Evolutionary conservation across 2,329 filamentous ascomycete species (phyloP).

Genomic region (Annulohypoxylon truncatum): DNA sequence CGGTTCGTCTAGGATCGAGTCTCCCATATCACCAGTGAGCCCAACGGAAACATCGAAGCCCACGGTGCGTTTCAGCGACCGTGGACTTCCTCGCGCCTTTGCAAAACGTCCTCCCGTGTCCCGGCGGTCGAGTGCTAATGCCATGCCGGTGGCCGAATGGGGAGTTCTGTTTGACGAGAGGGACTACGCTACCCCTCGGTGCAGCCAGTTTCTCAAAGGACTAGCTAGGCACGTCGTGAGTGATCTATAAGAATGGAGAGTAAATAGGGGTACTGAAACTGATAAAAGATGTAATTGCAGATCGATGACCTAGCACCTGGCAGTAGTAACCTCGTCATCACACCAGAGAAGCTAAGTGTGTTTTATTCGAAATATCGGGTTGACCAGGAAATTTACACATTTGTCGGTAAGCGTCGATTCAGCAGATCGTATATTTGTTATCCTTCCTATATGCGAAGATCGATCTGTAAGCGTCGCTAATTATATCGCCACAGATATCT

Average conservation of each 20-base stretch:
- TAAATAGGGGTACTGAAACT: background rate
- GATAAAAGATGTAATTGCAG: constrained; percentile 52
- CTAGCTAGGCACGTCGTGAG: constrained; percentile 79
- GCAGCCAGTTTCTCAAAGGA: constrained; percentile 78
- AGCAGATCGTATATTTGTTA: background rate
- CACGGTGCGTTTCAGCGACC: constrained; percentile 39
- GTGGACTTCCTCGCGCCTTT: constrained; percentile 30
- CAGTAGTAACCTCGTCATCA: constrained; percentile 75
- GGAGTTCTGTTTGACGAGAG: constrained; percentile 76
- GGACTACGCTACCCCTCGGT: constrained; percentile 73
- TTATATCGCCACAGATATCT: constrained; percentile 58
- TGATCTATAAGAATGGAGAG: constrained; percentile 7
- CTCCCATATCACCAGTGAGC: constrained; percentile 6
- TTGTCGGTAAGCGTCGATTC: constrained; percentile 65
- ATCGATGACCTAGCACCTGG: constrained; percentile 76
- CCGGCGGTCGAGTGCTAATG: constrained; percentile 24
- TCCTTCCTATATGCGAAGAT: background rate
- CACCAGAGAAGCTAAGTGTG: constrained; percentile 77
- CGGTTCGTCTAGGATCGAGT: constrained; percentile 6
- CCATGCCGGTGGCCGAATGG: constrained; percentile 64
- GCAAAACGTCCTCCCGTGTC: constrained; percentile 20
- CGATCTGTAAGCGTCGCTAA: background rate
- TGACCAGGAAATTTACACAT: constrained; percentile 74
- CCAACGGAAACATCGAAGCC: constrained; percentile 23
- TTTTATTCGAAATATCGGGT: constrained; percentile 78